These are phyloP conservation scores for Eucalyptus tenuipes DNA, from an alignment of 345 rosid species.

Conservation along the genomic window DNA sequence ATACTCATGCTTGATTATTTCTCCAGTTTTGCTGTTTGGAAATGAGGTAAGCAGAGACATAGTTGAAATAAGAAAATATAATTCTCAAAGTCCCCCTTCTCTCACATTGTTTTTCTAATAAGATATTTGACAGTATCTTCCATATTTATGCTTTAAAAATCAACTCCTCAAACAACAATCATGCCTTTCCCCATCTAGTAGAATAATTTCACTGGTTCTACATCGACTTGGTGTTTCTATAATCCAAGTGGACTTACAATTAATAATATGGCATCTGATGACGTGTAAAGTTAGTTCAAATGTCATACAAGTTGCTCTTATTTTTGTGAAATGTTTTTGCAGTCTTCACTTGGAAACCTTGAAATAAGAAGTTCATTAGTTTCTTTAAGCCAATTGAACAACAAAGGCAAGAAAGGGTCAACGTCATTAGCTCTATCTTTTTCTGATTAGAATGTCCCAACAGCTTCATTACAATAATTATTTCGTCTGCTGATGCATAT, in stretches of 20 bases:
- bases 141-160: not conserved
- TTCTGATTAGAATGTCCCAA: not conserved
- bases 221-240: not conserved
- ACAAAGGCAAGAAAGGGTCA: not conserved
- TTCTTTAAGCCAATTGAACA: not conserved
- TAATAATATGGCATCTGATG: not conserved
- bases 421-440: not conserved
- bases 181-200: not conserved
- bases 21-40: not conserved
- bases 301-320: not conserved
- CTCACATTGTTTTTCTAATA: not conserved
- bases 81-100: not conserved
- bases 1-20: not conserved
- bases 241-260: not conserved
- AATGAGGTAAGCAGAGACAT: not conserved
- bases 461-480: not conserved
- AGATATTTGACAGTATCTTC: not conserved
- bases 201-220: not conserved
- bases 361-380: not conserved
- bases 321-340: not conserved
- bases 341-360: not conserved
- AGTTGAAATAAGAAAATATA: not conserved
- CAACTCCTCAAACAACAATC: not conserved
- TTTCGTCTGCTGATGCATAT: not conserved
- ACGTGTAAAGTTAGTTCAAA: not conserved